These are phyloP conservation scores for Penicillium sp. DNA, from an alignment of 2,329 filamentous ascomycete genomes.

Conservation along the genomic window DNA sequence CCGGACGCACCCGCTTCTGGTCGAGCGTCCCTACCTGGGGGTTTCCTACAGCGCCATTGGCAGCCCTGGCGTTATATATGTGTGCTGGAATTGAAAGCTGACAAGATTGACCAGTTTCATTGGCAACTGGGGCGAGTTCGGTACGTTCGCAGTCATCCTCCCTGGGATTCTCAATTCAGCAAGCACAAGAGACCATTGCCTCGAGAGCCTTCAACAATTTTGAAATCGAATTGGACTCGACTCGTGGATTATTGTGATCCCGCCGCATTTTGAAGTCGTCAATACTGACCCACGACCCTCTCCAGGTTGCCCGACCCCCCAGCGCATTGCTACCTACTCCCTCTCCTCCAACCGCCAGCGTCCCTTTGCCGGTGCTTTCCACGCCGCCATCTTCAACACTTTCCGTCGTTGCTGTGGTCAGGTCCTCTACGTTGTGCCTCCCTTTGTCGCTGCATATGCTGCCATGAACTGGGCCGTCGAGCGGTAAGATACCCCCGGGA, in stretches of 20 bases:
- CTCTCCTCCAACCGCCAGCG: slow-evolving; percentile 87
- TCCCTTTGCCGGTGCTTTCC: slow-evolving; percentile 74
- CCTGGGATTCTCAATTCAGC: slow-evolving; percentile 19
- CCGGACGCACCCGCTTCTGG: slow-evolving; percentile 26
- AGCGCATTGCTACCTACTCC: slow-evolving; percentile 71
- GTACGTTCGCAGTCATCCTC: slow-evolving; percentile 58
- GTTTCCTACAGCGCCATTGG: background rate
- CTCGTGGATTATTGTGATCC: background rate
- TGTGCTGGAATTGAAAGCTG: too few species aligned
- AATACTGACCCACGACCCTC: background rate
- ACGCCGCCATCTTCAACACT: slow-evolving; percentile 93
- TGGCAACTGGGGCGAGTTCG: slow-evolving; percentile 74
- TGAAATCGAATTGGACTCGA: background rate
- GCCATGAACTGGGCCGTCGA: slow-evolving; percentile 89
- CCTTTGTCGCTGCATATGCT: slow-evolving; percentile 77
- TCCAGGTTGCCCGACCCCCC: slow-evolving; percentile 46
- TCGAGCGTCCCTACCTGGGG: slow-evolving; percentile 3
- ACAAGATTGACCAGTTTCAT: slow-evolving; percentile 62
- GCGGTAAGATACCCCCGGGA: slow-evolving; percentile 66
- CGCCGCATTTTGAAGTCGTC: background rate
- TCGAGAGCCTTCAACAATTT: background rate
- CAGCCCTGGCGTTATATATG: background rate
- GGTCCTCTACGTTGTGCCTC: slow-evolving; percentile 85
- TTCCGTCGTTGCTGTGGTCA: slow-evolving; percentile 85
- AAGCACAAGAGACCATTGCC: slow-evolving; percentile 3